These are phyloP conservation scores for Plasmopara muralis DNA, from an alignment of 352 stramenopile genomes.

Conservation along the genomic window DNA sequence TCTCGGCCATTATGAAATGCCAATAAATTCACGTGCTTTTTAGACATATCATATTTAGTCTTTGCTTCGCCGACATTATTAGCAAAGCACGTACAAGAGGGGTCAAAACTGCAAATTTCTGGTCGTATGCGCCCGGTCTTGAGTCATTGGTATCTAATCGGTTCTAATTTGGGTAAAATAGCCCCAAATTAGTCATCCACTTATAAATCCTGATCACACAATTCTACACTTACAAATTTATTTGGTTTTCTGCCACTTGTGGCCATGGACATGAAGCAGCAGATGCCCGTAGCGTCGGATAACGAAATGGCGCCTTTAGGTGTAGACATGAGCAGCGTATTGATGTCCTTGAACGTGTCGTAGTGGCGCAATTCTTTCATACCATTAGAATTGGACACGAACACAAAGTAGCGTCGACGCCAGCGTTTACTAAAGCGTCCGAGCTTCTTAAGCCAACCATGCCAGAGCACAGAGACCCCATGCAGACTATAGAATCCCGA, in stretches of 20 bases:
- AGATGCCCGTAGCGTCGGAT: conserved; percentile 67
- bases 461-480: conserved; percentile 70
- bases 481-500: conserved; percentile 42
- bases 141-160: conserved; percentile 49
- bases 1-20: conserved; percentile 72
- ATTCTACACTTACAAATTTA: conserved; percentile 42
- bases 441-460: conserved; percentile 81
- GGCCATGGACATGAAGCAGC: conserved; percentile 52
- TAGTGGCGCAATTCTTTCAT: conserved; percentile 77
- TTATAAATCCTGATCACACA: neutral
- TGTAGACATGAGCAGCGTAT: conserved; percentile 48
- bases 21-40: conserved; percentile 54
- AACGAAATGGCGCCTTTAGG: conserved; percentile 70
- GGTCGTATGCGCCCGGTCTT: conserved; percentile 47
- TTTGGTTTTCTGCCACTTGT: conserved; percentile 35
- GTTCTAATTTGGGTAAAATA: conserved; percentile 20
- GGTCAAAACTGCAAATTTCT: conserved; percentile 73
- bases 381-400: conserved; percentile 55
- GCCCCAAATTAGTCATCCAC: neutral
- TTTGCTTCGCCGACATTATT: too few relatives aligned
- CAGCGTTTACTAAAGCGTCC: conserved; percentile 78
- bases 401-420: conserved; percentile 73
- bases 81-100: conserved; percentile 34
- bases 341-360: conserved; percentile 55
- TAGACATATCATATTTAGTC: too few relatives aligned